phyloP scores from a whole-genome alignment of 306 rosid species.

The Albizia julibrissin region DNA sequence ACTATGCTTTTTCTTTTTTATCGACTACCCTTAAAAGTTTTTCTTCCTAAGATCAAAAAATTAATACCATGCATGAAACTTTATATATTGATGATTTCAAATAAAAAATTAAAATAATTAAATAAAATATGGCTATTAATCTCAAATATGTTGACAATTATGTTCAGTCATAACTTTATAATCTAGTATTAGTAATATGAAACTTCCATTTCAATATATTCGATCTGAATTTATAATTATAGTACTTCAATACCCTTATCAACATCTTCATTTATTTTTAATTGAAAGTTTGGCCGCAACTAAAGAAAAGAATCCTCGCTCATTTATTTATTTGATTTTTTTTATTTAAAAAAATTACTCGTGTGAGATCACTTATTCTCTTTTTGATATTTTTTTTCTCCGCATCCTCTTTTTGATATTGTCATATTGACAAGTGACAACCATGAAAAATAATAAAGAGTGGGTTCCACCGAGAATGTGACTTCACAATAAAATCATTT shows the following conservation, averaged over 20 bases:
- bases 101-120: neutral
- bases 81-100: neutral
- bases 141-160: neutral
- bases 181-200: neutral
- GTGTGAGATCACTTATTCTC: constrained; percentile 4
- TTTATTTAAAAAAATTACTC: neutral
- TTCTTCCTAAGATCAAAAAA: neutral
- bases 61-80: neutral
- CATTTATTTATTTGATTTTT: neutral
- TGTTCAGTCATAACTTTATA: neutral
- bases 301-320: neutral
- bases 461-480: neutral
- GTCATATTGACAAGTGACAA: neutral
- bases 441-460: neutral
- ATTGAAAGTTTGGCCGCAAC: neutral
- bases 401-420: constrained; percentile 15
- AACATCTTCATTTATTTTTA: neutral
- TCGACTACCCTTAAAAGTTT: neutral
- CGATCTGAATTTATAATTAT: neutral
- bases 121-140: neutral
- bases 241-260: neutral
- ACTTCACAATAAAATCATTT: neutral
- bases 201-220: neutral
- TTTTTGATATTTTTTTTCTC: constrained; percentile 9
- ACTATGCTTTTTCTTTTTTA: neutral